These are phyloP conservation scores for Poronia punctata DNA, from an alignment of 495 filamentous ascomycete genomes.

Conservation along the genomic window DNA sequence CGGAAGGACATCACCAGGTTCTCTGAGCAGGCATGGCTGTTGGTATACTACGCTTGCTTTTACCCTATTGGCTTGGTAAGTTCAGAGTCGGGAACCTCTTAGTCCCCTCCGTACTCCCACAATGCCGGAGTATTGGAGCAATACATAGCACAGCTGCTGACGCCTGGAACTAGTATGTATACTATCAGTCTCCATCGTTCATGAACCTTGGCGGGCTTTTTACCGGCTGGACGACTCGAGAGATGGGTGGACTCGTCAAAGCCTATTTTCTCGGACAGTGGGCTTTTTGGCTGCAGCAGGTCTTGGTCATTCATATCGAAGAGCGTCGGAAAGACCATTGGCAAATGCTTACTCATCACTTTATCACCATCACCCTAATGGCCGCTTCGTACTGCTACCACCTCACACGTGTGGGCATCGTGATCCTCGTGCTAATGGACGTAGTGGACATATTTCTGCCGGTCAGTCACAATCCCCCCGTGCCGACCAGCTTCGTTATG, in stretches of 20 bases:
- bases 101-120: not conserved
- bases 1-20: conserved; percentile 71
- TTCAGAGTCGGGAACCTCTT: conserved; percentile 12
- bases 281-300: conserved; percentile 90
- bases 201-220: conserved; percentile 72
- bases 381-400: conserved; percentile 75
- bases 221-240: conserved; percentile 71
- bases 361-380: conserved; percentile 78
- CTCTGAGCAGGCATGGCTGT: conserved; percentile 88
- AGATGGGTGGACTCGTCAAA: conserved; percentile 68
- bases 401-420: conserved; percentile 77
- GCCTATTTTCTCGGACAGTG: conserved; percentile 88
- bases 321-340: conserved; percentile 87
- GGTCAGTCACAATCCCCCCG: conserved; percentile 56
- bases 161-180: conserved; percentile 61
- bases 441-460: conserved; percentile 82
- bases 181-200: conserved; percentile 70
- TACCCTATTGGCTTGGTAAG: conserved; percentile 82
- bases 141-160: conserved; percentile 19
- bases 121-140: no score
- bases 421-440: conserved; percentile 90
- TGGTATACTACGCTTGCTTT: conserved; percentile 70
- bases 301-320: conserved; percentile 90
- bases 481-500: not conserved
- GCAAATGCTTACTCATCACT: conserved; percentile 94